phyloP scores from a whole-genome alignment of 306 rosid species.

The Abrus pulchellus region DNA sequence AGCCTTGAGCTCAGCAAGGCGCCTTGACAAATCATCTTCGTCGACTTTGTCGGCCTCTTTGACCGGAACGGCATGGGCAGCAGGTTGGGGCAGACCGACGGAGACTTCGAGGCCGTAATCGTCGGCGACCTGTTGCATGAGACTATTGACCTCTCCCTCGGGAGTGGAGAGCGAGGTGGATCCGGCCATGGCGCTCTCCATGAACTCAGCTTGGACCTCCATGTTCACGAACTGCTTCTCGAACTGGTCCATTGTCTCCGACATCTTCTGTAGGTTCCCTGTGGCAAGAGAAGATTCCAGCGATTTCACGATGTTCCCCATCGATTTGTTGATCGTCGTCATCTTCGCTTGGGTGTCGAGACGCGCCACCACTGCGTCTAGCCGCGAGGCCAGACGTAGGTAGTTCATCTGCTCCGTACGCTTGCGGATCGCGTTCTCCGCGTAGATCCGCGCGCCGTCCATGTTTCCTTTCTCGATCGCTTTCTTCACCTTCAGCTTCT shows the following conservation, averaged over 20 bases:
- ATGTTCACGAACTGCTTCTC: slow-evolving; percentile 97
- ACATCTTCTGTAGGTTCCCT: slow-evolving; percentile 95
- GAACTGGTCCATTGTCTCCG: slow-evolving; percentile 92
- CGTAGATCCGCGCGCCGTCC: slow-evolving; percentile 95
- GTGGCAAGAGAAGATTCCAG: slow-evolving; percentile 76
- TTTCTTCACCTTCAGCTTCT: slow-evolving; percentile 91
- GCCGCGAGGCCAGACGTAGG: slow-evolving; percentile 88
- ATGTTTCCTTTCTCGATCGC: slow-evolving; percentile 96
- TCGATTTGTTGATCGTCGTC: slow-evolving; percentile 87
- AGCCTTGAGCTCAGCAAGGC: slow-evolving; percentile 98
- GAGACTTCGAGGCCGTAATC: slow-evolving; percentile 97
- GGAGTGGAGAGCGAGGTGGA: slow-evolving; percentile 92
- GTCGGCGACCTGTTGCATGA: slow-evolving; percentile 98
- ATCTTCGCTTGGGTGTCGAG: slow-evolving; percentile 98
- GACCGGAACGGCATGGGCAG: slow-evolving; percentile 82
- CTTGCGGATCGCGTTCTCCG: slow-evolving; percentile 94
- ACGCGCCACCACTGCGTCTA: slow-evolving; percentile 95
- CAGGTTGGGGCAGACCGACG: slow-evolving; percentile 92
- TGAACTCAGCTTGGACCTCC: slow-evolving; percentile 99
- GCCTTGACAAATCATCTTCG: slow-evolving; percentile 85
- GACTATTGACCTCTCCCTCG: slow-evolving; percentile 91
- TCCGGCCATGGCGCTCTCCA: slow-evolving; percentile 98
- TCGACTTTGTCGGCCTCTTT: slow-evolving; percentile 89
- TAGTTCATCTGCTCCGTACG: slow-evolving; percentile 97
- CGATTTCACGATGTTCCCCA: slow-evolving; percentile 91